Evolutionary conservation across 2,329 filamentous ascomycete genomes (phyloP).

Genomic region (Helotiales sp.): DNA sequence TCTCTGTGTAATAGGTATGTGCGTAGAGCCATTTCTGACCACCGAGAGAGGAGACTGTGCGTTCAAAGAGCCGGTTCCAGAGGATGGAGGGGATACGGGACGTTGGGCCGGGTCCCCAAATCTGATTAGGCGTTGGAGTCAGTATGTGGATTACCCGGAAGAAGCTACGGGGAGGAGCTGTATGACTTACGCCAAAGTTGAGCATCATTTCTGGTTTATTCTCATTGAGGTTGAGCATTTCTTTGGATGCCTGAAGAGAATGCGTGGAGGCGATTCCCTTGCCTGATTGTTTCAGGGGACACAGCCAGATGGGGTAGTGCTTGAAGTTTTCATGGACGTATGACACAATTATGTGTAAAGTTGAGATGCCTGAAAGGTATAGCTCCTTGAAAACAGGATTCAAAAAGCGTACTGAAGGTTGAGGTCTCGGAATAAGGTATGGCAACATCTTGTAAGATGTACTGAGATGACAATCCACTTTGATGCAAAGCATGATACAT

Average conservation of each 20-base stretch:
- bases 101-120: slow-evolving; percentile 73
- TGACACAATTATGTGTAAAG: no score
- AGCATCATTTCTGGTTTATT: slow-evolving; percentile 56
- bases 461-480: slow-evolving; percentile 52
- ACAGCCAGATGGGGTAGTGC: slow-evolving; percentile 51
- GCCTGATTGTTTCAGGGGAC: slow-evolving; percentile 44
- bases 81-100: slow-evolving; percentile 56
- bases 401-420: no score
- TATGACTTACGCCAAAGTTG: slow-evolving; percentile 70
- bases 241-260: slow-evolving; percentile 18
- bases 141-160: no score
- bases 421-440: slow-evolving; percentile 51
- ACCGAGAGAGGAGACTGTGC: slow-evolving; percentile 64
- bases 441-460: slow-evolving; percentile 63
- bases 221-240: slow-evolving; percentile 13
- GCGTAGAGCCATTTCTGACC: slow-evolving; percentile 86
- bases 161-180: no score
- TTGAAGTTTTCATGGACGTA: slow-evolving; percentile 44
- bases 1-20: slow-evolving; percentile 52
- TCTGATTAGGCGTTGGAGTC: no score
- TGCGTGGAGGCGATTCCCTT: slow-evolving; percentile 21
- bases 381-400: no score
- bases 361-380: no score
- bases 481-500: slow-evolving; percentile 63
- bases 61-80: slow-evolving; percentile 71